phyloP scores from a whole-genome alignment of 768 basidiomycete species.

The Kwoniella mangroviensis region DNA sequence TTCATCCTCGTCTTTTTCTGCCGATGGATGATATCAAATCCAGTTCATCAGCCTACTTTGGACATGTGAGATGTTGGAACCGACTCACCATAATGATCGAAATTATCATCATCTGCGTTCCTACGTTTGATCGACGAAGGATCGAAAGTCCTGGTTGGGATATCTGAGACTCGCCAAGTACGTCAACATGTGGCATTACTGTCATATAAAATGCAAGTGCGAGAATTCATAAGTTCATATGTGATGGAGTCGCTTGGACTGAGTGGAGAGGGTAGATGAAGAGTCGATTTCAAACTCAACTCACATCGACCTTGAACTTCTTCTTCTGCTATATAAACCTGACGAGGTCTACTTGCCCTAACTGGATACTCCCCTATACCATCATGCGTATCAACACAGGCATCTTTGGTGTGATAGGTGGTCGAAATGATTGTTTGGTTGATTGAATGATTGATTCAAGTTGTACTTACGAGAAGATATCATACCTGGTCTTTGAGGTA shows the following conservation, averaged over 20 bases:
- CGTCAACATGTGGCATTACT: no score
- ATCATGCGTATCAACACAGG: background rate
- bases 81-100: background rate
- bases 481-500: background rate
- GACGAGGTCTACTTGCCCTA: background rate
- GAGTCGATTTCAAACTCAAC: no score
- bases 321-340: background rate
- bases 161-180: no score
- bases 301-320: background rate
- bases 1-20: background rate
- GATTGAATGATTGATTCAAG: background rate
- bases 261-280: no score
- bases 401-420: background rate
- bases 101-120: background rate
- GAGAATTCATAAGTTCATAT: no score
- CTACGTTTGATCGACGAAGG: background rate
- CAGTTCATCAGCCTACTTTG: no score
- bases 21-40: background rate
- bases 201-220: no score
- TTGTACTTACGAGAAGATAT: background rate
- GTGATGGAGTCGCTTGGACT: no score
- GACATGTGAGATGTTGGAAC: background rate
- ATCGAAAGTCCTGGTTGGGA: background rate
- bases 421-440: background rate
- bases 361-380: background rate